Conservation (phyloP, 1,284 basidiomycete genomes). For the Termitomyces sp. region DNA sequence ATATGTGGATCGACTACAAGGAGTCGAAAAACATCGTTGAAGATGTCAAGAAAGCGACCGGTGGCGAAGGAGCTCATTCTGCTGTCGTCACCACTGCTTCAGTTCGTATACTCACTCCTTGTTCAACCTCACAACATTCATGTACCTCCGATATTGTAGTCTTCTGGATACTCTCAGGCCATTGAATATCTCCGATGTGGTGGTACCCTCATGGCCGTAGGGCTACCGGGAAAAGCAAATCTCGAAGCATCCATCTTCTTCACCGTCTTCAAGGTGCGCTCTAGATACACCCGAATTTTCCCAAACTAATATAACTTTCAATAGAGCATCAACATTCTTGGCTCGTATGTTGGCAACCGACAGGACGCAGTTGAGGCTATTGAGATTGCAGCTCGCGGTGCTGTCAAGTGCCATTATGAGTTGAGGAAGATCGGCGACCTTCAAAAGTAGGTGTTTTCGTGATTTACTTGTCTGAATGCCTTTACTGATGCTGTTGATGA, state of each 20-base stretch:
- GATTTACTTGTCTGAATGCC: not conserved
- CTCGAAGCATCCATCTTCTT: slow-evolving; percentile 72
- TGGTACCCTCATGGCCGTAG: slow-evolving; percentile 71
- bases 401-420: slow-evolving; percentile 56
- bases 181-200: slow-evolving; percentile 62
- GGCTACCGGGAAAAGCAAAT: slow-evolving; percentile 58
- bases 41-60: slow-evolving; percentile 61
- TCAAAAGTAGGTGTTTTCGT: slow-evolving; percentile 36
- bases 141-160: slow-evolving; percentile 20
- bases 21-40: slow-evolving; percentile 54
- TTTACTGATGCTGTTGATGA: not conserved
- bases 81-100: slow-evolving; percentile 64
- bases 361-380: slow-evolving; percentile 74
- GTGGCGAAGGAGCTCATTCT: slow-evolving; percentile 71
- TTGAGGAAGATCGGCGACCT: slow-evolving; percentile 51
- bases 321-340: slow-evolving; percentile 58
- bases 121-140: not conserved
- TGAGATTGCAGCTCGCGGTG: slow-evolving; percentile 62
- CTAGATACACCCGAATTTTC: not conserved
- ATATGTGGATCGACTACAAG: slow-evolving; percentile 79
- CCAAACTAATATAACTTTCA: not conserved
- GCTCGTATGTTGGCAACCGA: slow-evolving; percentile 74
- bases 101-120: slow-evolving; percentile 20
- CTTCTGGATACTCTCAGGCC: slow-evolving; percentile 65
- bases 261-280: slow-evolving; percentile 55